A percentile compares a stretch with the other conserved stretches of the same genome.
These are phyloP conservation scores for Mucor saturninus DNA, from an alignment of 371 early-diverging fungal genomes.

Conservation along the genomic window DNA sequence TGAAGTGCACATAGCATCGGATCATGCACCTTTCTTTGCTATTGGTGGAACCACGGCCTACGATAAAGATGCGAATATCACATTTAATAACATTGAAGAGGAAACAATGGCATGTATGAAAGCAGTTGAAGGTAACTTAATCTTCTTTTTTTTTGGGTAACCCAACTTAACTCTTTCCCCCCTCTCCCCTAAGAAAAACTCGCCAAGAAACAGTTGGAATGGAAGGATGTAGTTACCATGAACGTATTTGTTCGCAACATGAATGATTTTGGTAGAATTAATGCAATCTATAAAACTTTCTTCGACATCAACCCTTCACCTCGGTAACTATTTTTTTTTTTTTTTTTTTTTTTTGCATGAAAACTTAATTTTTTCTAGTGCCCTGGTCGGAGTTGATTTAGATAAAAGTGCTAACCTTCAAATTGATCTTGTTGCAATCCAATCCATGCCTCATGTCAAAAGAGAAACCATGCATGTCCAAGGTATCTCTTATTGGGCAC, in stretches of 20 bases:
- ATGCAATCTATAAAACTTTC: constrained; percentile 63
- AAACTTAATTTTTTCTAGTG: constrained; percentile 32
- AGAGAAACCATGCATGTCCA: constrained; percentile 76
- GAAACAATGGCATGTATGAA: constrained; percentile 48
- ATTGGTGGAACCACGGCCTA: constrained; percentile 46
- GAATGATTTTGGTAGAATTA: constrained; percentile 66
- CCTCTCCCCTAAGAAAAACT: not conserved
- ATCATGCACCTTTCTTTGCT: constrained; percentile 26
- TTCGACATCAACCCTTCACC: constrained; percentile 77
- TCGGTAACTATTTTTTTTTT: constrained; percentile 41
- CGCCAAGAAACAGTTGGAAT: constrained; percentile 21
- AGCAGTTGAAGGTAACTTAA: constrained; percentile 27
- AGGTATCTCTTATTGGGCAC: constrained; percentile 85
- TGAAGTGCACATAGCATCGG: too few species aligned
- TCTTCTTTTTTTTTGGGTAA: not conserved
- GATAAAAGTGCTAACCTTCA: constrained; percentile 46
- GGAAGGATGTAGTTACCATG: constrained; percentile 64
- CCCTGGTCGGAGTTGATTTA: constrained; percentile 59
- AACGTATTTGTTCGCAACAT: constrained; percentile 70
- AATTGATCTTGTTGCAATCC: constrained; percentile 64
- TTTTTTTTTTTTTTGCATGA: not conserved
- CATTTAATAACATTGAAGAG: constrained; percentile 35
- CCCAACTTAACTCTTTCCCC: not conserved
- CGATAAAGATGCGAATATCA: constrained; percentile 3
- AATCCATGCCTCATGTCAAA: constrained; percentile 21